Base-by-base conservation (phyloP, 495 filamentous ascomycete genomes). In the Penicillium cinerascens region DNA sequence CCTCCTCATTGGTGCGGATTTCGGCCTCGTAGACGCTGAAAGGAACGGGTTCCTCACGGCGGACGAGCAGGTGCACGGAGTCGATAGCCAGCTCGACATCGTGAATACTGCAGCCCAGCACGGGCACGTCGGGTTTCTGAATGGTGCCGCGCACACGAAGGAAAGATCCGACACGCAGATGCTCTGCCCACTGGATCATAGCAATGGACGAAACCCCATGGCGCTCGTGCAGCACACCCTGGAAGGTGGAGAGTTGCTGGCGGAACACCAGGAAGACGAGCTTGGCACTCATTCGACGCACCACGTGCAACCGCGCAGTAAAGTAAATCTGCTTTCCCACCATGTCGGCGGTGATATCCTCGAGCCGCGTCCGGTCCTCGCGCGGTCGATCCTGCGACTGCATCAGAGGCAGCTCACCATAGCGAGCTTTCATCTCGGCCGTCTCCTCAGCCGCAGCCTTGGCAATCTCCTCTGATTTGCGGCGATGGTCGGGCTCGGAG, bases 221-320 rank as follows among this genome's bases (percentile, higher is more conserved):
- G 55, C 57, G 54, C 47, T 81, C 78, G 29, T 87, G 82, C 55
- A 85, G 67, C 38, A 88, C 78, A 52, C 84, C 91, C 71, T 96
- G 91, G 47, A 95, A 85, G 3, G 88, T 85, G 52, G 73, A 77
- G 29, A 85, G 77, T 64, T 88, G 85, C 74, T 95, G 87, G 42
- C 91, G 83, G 54, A 97, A 84, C 58, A 93, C 87, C 56, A 96
- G 74, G 69, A 96, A 96, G 52, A 84, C 87, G 68, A 97, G 83
- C 69, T 95, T 92, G 56, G 89, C 82, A 55, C 91, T 89, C 78
- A 96, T 86, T 47, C 87, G 86, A 48, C 92, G 82, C 2, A 89
- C 68, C 52, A 91, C 88, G 66, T 96, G 90, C 33, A 97, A 70
- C 60, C 88, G 84, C 6, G 87, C 91, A n/a, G 87, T 84, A 58